Evolutionary conservation across 2,329 filamentous ascomycete genomes (phyloP).

Genomic region (Fonsecaea multimorphosa): DNA sequence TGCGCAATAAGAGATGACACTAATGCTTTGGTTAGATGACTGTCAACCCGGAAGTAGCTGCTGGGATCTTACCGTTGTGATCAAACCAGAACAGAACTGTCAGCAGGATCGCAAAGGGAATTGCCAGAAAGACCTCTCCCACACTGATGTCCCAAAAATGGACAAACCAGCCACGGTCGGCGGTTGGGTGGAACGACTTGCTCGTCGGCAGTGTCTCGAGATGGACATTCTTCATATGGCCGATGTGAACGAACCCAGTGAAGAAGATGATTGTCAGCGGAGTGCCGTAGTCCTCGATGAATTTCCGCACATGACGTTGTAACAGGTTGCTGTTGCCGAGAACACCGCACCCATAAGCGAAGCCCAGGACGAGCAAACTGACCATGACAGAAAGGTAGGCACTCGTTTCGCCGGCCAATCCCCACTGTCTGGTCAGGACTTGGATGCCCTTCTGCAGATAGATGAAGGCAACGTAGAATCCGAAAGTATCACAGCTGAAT

Average conservation of each 20-base stretch:
- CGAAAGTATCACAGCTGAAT: conserved; percentile 92
- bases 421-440: conserved; percentile 77
- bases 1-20: conserved; percentile 83
- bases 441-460: conserved; percentile 92
- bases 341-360: conserved; percentile 75
- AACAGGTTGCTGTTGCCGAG: conserved; percentile 75
- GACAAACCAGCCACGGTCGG: conserved; percentile 75
- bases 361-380: conserved; percentile 76
- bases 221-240: conserved; percentile 74
- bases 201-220: conserved; percentile 76
- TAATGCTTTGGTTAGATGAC: conserved; percentile 43
- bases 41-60: neutral
- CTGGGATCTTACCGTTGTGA: conserved; percentile 71
- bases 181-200: conserved; percentile 78
- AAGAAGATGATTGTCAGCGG: conserved; percentile 85
- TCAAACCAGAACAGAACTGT: conserved; percentile 91
- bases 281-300: conserved; percentile 88
- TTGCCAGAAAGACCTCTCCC: conserved; percentile 77
- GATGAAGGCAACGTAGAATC: conserved; percentile 90
- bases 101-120: conserved; percentile 83
- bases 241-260: conserved; percentile 85
- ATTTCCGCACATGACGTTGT: conserved; percentile 75
- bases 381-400: conserved; percentile 79
- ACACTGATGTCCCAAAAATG: conserved; percentile 79
- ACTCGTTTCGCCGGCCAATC: conserved; percentile 62